Conservation (phyloP, 352 stramenopile species). For the Pythium folliculosum region DNA sequence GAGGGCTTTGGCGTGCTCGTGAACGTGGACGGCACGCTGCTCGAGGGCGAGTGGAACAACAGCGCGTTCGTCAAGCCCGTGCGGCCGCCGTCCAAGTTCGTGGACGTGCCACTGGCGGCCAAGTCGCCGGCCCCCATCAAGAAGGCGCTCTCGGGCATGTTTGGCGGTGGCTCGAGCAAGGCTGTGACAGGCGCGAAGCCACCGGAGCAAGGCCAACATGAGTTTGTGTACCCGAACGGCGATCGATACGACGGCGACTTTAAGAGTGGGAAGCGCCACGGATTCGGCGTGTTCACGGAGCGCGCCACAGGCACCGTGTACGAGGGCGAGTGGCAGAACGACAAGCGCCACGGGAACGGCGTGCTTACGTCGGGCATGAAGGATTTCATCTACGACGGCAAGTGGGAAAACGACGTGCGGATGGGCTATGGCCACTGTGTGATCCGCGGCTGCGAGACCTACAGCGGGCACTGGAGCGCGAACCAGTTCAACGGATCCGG, state of each 20-base stretch:
- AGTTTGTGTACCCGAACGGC: conserved; percentile 59
- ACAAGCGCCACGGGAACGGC: conserved; percentile 62
- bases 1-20: conserved; percentile 78
- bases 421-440: conserved; percentile 74
- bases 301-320: conserved; percentile 63
- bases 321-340: conserved; percentile 66
- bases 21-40: conserved; percentile 54
- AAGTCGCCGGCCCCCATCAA: conserved; percentile 5
- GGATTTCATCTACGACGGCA: conserved; percentile 84
- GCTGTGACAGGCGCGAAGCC: background rate
- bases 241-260: conserved; percentile 80
- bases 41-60: conserved; percentile 78
- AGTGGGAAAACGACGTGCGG: conserved; percentile 61
- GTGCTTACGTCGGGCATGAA: conserved; percentile 70
- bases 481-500: conserved; percentile 81
- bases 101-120: conserved; percentile 54
- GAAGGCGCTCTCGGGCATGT: conserved; percentile 10
- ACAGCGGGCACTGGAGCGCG: conserved; percentile 65
- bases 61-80: conserved; percentile 57
- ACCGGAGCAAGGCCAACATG: conserved; percentile 40
- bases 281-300: conserved; percentile 65
- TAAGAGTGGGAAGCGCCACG: conserved; percentile 42
- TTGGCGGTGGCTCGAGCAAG: conserved; percentile 9
- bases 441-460: conserved; percentile 74
- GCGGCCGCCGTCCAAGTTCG: conserved; percentile 50